phyloP scores from a whole-genome alignment of 2,329 filamentous ascomycete genomes.

The Claviceps africana region DNA sequence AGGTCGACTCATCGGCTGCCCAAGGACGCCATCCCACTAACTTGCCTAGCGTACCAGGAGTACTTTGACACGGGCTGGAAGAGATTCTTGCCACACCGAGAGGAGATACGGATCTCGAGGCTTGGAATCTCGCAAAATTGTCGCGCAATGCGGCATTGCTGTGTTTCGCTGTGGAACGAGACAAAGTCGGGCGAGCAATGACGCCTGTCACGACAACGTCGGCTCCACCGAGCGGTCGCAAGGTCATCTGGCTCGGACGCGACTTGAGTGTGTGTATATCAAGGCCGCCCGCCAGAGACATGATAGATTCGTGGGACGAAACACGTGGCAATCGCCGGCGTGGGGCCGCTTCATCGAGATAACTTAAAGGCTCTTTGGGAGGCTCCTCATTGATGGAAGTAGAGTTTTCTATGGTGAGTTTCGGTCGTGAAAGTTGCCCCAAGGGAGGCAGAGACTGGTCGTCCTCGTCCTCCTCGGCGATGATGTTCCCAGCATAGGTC shows the following conservation, averaged over 20 bases:
- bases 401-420: slow-evolving; percentile 12
- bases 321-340: slow-evolving; percentile 45
- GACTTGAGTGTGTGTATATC: slow-evolving; percentile 75
- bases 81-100: slow-evolving; percentile 17
- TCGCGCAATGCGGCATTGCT: slow-evolving; percentile 47
- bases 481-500: slow-evolving; percentile 16
- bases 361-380: slow-evolving; percentile 14
- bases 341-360: slow-evolving; percentile 22
- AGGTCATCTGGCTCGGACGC: slow-evolving; percentile 60
- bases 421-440: slow-evolving; percentile 13
- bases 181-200: slow-evolving; percentile 44
- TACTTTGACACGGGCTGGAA: slow-evolving; percentile 12
- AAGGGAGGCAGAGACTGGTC: slow-evolving; percentile 10
- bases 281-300: slow-evolving; percentile 75
- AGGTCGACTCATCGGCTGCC: slow-evolving; percentile 14
- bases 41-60: slow-evolving; percentile 23
- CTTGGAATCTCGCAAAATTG: slow-evolving; percentile 28
- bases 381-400: slow-evolving; percentile 23
- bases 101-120: slow-evolving; percentile 18
- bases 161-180: slow-evolving; percentile 27
- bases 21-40: slow-evolving; percentile 37
- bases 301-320: slow-evolving; percentile 73
- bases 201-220: slow-evolving; percentile 46
- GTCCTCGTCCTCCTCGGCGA: slow-evolving; percentile 26
- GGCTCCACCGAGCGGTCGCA: slow-evolving; percentile 37